phyloP scores from a whole-genome alignment of 805 yeast genomes.

The Wickerhamomyces rabaulensis region DNA sequence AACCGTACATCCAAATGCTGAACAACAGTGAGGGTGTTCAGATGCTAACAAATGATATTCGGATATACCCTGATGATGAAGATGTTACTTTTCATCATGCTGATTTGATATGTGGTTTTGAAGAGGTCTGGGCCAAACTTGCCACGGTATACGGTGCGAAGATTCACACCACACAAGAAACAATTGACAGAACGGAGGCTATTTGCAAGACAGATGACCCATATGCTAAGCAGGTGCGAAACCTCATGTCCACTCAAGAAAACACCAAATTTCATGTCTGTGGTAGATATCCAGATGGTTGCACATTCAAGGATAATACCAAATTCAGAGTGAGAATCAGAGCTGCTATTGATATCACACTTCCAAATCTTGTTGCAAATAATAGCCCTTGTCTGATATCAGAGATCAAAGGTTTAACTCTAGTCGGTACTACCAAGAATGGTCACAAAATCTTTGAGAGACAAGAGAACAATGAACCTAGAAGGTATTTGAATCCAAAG shows the following conservation, averaged over 20 bases:
- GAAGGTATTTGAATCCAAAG: constrained; percentile 26
- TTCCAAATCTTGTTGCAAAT: constrained; percentile 2
- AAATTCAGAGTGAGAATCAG: constrained; percentile 25
- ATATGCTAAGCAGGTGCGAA: not conserved
- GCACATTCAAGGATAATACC: not conserved
- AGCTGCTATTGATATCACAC: constrained; percentile 33
- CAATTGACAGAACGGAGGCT: constrained; percentile 17
- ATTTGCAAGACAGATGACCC: constrained; percentile 6
- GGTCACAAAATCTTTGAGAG: constrained; percentile 23
- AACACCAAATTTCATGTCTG: constrained; percentile 12
- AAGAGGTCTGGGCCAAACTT: constrained; percentile 44
- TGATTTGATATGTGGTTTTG: constrained; percentile 45
- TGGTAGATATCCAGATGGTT: constrained; percentile 9
- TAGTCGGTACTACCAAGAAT: constrained; percentile 7
- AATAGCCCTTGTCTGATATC: constrained; percentile 4
- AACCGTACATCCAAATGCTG: constrained; percentile 42
- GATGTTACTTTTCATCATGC: constrained; percentile 36
- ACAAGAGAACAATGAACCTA: constrained; percentile 4
- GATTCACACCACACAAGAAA: constrained; percentile 28
- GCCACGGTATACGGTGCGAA: constrained; percentile 19
- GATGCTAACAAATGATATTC: constrained; percentile 29
- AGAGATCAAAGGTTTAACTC: constrained; percentile 20
- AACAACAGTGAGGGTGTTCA: constrained; percentile 38
- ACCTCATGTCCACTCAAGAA: not conserved
- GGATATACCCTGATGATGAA: constrained; percentile 35